Evolutionary conservation across 2,329 filamentous ascomycete genomes (phyloP), one percentile per base, ranked within the genome.

Genomic region (Myriosclerotinia scirpicola): DNA sequence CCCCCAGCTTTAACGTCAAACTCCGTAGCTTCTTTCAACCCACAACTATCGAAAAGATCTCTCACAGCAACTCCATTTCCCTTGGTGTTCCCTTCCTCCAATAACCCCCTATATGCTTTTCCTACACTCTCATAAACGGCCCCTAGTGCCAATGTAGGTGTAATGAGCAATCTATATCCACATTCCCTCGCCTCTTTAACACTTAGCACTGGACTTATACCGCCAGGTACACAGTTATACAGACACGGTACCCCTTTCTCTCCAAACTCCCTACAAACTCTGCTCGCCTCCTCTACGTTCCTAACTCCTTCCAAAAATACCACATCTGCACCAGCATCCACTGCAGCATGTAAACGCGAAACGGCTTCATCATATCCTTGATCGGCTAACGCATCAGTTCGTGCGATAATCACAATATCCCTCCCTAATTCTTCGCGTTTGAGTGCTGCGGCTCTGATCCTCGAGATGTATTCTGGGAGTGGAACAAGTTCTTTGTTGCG

Each of bases 261-360:
- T 34, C 17, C 11, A 22, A 55, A 64, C 17, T 55, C 26, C 3
- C 14, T 15, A 22, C 17, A 50, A 5, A 48, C 62, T 20, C 30
- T 64, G 2, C 22, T 46, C 1, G 81, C 84, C 71, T 88, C 79
- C 48, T 84, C 83, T 17, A 78, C 78, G 1, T 77, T 80, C 2
- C 78, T 79, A 60, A 89, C 79, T 7, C 85, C 87, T 71, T 89
- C 87, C 3, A 88, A 80, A 67, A 89, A 84, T 0, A 80, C 82
- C 2, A 84, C 83, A 71, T 89, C 86, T 1, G 86, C 86, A 22
- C 86, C 85, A 12, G 81, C 81, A 4, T 79, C 79, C 0, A 81
- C 76, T 0, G 87, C 86, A 0, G 76, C 80, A 64, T 78, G 79
- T 15, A 89, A 76, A 1, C 86, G 77, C 2, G 71, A 70, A 11